Percentiles rank a stretch among this genome's conserved stretches.
Conservation (phyloP, 1,284 basidiomycete genomes). For the Ceratobasidium sp. region DNA sequence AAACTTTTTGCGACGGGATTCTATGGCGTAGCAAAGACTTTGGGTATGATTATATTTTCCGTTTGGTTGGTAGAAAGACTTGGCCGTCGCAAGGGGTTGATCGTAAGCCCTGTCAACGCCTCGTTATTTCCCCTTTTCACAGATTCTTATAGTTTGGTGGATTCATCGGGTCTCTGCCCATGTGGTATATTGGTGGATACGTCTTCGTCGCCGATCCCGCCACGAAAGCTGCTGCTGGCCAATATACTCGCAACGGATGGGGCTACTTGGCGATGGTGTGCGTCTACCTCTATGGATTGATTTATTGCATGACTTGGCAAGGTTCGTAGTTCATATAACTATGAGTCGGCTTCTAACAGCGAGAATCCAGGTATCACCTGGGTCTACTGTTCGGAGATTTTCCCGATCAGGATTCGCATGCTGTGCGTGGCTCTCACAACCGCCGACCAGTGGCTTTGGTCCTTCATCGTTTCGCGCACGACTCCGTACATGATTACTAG, state of each 20-base stretch:
- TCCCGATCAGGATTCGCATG: slow-evolving; percentile 55
- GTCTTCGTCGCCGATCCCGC: slow-evolving; percentile 38
- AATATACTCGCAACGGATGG: slow-evolving; percentile 39
- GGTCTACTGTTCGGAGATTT: slow-evolving; percentile 54
- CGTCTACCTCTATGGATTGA: slow-evolving; percentile 36
- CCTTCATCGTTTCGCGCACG: slow-evolving; percentile 54
- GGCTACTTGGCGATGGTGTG: slow-evolving; percentile 39
- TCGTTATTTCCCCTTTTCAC: not conserved
- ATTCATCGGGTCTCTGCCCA: slow-evolving; percentile 35
- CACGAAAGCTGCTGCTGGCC: slow-evolving; percentile 31
- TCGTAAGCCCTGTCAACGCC: slow-evolving; percentile 42
- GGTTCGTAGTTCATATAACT: not conserved
- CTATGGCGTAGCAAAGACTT: slow-evolving; percentile 56
- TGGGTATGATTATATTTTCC: slow-evolving; percentile 50
- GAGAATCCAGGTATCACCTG: slow-evolving; percentile 45
- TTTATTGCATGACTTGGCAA: slow-evolving; percentile 42
- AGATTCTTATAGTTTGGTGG: slow-evolving; percentile 21
- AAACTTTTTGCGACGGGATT: slow-evolving; percentile 54
- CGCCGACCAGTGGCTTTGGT: slow-evolving; percentile 54
- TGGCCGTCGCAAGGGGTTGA: slow-evolving; percentile 51
- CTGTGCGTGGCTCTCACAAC: slow-evolving; percentile 55
- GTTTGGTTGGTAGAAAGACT: slow-evolving; percentile 51
- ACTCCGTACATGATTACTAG: slow-evolving; percentile 54
- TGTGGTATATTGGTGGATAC: slow-evolving; percentile 42
- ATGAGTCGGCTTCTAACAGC: not conserved